Conservation (phyloP, 371 early-diverging fungal genomes). For the Cokeromyces recurvatus region DNA sequence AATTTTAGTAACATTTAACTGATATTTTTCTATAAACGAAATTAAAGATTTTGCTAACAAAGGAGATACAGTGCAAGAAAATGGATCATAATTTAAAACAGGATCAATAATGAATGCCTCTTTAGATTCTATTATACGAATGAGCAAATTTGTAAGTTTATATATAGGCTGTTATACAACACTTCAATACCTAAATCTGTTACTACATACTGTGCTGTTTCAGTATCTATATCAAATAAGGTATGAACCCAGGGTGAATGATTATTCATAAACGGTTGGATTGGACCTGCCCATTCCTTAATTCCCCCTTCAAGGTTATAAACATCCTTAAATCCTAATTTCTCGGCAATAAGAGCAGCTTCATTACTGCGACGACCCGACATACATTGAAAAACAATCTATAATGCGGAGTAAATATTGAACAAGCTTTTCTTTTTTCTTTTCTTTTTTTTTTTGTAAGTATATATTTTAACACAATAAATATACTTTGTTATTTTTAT, state of each 20-base stretch:
- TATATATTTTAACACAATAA: no score
- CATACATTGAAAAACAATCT: slow-evolving; percentile 39
- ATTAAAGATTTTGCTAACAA: slow-evolving; percentile 24
- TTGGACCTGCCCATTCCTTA: slow-evolving; percentile 30
- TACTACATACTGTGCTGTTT: slow-evolving; percentile 42
- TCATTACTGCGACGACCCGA: slow-evolving; percentile 37
- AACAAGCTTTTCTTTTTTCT: neutral
- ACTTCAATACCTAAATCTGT: slow-evolving; percentile 32
- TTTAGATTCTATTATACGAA: slow-evolving; percentile 18
- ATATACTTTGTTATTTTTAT: slow-evolving; percentile 21
- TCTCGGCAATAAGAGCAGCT: slow-evolving; percentile 21
- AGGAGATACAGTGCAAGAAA: slow-evolving; percentile 23
- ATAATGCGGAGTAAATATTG: neutral
- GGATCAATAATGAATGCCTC: slow-evolving; percentile 44
- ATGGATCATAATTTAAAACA: slow-evolving; percentile 41
- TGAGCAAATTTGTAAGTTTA: neutral
- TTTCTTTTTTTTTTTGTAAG: no score
- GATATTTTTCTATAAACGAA: slow-evolving; percentile 23
- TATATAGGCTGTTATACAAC: no score
- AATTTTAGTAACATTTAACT: slow-evolving; percentile 37
- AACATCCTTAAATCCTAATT: slow-evolving; percentile 28
- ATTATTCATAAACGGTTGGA: slow-evolving; percentile 32
- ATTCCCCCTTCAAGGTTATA: slow-evolving; percentile 35
- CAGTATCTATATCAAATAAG: slow-evolving; percentile 36
- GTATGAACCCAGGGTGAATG: slow-evolving; percentile 47